phyloP scores from a whole-genome alignment of 139 green algal species.

The Haematococcus lacustris region DNA sequence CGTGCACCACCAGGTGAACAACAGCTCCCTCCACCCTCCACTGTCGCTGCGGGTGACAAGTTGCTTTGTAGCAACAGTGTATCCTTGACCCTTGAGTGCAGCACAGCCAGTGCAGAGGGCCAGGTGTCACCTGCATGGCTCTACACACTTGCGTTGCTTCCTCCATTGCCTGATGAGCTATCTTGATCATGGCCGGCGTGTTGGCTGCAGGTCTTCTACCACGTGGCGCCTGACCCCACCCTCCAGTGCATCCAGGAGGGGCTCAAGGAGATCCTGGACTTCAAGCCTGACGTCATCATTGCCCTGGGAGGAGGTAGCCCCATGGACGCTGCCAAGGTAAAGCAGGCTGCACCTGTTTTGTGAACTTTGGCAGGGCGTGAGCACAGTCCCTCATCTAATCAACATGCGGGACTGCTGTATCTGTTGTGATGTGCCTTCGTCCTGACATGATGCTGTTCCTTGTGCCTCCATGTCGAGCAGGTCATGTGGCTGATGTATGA shows the following conservation, averaged over 20 bases:
- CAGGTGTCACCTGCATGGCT: no score
- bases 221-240: conserved; percentile 53
- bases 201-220: conserved; percentile 52
- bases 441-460: no score
- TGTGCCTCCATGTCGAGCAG: conserved; percentile 3
- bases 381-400: not conserved
- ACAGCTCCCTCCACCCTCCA: not conserved
- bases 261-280: conserved; percentile 37
- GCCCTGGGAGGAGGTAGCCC: conserved; percentile 58
- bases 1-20: conserved; percentile 5
- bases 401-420: not conserved
- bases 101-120: no score
- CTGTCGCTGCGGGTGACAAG: conserved; percentile 1
- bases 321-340: conserved; percentile 70
- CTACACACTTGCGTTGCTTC: no score
- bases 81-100: no score
- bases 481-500: conserved; percentile 67
- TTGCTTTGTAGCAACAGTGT: no score
- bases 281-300: conserved; percentile 62
- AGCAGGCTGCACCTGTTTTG: not conserved
- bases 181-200: no score
- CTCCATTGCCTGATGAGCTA: no score
- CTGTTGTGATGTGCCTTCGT: not conserved
- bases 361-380: not conserved
- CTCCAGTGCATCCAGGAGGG: conserved; percentile 46